These are phyloP conservation scores for Xerocomus brunneocitrinus DNA, from an alignment of 768 basidiomycete species.

Conservation along the genomic window DNA sequence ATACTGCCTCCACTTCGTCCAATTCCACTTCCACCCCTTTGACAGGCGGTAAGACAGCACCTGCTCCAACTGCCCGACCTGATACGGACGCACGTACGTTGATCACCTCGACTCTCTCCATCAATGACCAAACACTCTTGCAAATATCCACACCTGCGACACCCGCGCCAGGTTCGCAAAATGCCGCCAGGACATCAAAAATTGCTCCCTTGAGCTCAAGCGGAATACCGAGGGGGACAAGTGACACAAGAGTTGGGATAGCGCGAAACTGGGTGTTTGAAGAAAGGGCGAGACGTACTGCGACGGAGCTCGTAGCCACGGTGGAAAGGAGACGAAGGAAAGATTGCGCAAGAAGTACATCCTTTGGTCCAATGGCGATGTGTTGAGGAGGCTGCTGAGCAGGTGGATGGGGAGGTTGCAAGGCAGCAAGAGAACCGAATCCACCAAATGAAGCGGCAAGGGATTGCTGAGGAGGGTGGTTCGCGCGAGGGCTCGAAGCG, in stretches of 20 bases:
- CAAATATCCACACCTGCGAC: constrained; percentile 72
- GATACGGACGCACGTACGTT: constrained; percentile 55
- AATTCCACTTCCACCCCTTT: constrained; percentile 85
- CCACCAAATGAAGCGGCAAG: constrained; percentile 29
- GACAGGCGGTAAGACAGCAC: constrained; percentile 42
- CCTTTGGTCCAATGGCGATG: constrained; percentile 55
- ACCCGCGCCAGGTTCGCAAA: constrained; percentile 79
- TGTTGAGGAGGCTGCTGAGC: constrained; percentile 40
- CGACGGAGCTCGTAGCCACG: constrained; percentile 68
- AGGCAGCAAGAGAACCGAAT: constrained; percentile 27
- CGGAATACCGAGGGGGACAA: constrained; percentile 77
- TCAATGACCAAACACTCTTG: constrained; percentile 73
- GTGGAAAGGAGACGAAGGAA: constrained; percentile 78
- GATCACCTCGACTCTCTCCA: constrained; percentile 83
- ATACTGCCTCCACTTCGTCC: constrained; percentile 78
- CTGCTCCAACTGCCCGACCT: constrained; percentile 25
- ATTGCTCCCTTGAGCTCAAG: constrained; percentile 87
- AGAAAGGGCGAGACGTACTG: constrained; percentile 74
- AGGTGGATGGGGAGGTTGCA: constrained; percentile 28
- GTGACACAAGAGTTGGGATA: constrained; percentile 70
- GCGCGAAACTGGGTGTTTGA: constrained; percentile 77
- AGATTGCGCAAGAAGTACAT: constrained; percentile 72
- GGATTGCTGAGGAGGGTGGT: constrained; percentile 41
- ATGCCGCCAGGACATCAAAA: constrained; percentile 75
- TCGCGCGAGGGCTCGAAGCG: constrained; percentile 44